These are phyloP conservation scores for Martensiomyces pterosporus DNA, from an alignment of 192 early-diverging fungal genomes.

Conservation along the genomic window DNA sequence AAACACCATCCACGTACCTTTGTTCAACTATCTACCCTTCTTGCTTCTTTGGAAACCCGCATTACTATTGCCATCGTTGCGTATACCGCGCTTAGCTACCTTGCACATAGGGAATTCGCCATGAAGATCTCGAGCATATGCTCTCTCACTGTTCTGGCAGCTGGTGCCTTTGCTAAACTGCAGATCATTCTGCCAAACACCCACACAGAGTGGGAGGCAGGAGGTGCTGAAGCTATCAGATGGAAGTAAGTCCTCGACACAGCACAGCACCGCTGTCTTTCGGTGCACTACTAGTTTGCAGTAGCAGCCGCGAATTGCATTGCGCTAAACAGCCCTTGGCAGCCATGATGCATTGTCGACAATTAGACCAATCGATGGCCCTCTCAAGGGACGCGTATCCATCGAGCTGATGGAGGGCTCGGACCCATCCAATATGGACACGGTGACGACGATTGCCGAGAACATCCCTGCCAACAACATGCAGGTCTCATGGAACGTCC, in stretches of 20 bases:
- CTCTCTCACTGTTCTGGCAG: slow-evolving; percentile 19
- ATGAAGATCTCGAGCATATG: slow-evolving; percentile 14
- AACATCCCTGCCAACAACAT: slow-evolving; percentile 31
- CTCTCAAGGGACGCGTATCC: slow-evolving; percentile 30
- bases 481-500: slow-evolving; percentile 38
- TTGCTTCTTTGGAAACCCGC: too few relatives aligned
- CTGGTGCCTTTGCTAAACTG: slow-evolving; percentile 28
- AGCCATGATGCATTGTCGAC: background rate
- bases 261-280: too few relatives aligned
- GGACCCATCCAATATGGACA: slow-evolving; percentile 30
- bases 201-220: slow-evolving; percentile 45
- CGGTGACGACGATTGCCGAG: slow-evolving; percentile 45
- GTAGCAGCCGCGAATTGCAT: too few relatives aligned
- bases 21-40: too few relatives aligned
- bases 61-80: too few relatives aligned
- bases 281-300: too few relatives aligned
- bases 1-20: too few relatives aligned
- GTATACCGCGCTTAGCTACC: too few relatives aligned
- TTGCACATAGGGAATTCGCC: too few relatives aligned
- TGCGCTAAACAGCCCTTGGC: background rate
- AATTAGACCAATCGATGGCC: slow-evolving; percentile 24
- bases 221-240: slow-evolving; percentile 26
- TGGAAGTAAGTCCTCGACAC: slow-evolving; percentile 54
- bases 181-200: slow-evolving; percentile 44
- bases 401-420: slow-evolving; percentile 50